These are phyloP conservation scores for Barnettozyma botsteinii DNA, from an alignment of 805 yeast genomes.

Conservation along the genomic window DNA sequence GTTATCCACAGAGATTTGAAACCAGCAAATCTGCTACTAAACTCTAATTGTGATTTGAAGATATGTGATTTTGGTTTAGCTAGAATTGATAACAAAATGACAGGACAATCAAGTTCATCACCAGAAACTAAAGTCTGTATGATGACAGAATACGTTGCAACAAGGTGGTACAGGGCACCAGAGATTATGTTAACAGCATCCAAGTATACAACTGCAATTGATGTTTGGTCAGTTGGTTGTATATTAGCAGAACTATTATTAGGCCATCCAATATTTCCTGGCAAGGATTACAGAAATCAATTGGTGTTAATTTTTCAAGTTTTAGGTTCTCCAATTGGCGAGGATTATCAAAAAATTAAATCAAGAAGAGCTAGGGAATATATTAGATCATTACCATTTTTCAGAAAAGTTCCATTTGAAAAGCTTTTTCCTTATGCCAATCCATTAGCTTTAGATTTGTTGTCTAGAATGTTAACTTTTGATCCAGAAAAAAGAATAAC, in stretches of 20 bases:
- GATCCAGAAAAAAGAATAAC: slow-evolving; percentile 80
- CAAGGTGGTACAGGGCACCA: slow-evolving; percentile 97
- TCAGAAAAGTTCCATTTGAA: slow-evolving; percentile 51
- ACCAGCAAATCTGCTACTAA: slow-evolving; percentile 80
- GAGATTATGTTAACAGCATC: slow-evolving; percentile 95
- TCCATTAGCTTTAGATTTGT: slow-evolving; percentile 62
- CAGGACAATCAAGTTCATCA: slow-evolving; percentile 37
- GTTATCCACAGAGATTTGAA: slow-evolving; percentile 91
- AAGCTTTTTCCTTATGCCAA: slow-evolving; percentile 44
- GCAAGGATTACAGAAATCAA: slow-evolving; percentile 90
- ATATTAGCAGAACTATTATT: slow-evolving; percentile 85
- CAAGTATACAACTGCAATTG: slow-evolving; percentile 90
- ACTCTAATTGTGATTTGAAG: slow-evolving; percentile 90
- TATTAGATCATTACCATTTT: slow-evolving; percentile 70
- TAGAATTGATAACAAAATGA: slow-evolving; percentile 30
- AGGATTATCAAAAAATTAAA: slow-evolving; percentile 68
- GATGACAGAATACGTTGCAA: slow-evolving; percentile 97
- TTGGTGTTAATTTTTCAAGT: slow-evolving; percentile 77
- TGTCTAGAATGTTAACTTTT: slow-evolving; percentile 69
- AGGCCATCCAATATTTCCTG: slow-evolving; percentile 88
- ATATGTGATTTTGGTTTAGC: slow-evolving; percentile 95
- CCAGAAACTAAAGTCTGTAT: slow-evolving; percentile 61
- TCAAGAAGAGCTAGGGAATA: slow-evolving; percentile 86
- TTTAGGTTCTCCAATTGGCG: slow-evolving; percentile 81
- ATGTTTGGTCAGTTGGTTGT: slow-evolving; percentile 96